Evolutionary conservation across 2,329 filamentous ascomycete species (phyloP), one percentile per base, ranked within the genome.

Genomic region (Curvularia sp.): DNA sequence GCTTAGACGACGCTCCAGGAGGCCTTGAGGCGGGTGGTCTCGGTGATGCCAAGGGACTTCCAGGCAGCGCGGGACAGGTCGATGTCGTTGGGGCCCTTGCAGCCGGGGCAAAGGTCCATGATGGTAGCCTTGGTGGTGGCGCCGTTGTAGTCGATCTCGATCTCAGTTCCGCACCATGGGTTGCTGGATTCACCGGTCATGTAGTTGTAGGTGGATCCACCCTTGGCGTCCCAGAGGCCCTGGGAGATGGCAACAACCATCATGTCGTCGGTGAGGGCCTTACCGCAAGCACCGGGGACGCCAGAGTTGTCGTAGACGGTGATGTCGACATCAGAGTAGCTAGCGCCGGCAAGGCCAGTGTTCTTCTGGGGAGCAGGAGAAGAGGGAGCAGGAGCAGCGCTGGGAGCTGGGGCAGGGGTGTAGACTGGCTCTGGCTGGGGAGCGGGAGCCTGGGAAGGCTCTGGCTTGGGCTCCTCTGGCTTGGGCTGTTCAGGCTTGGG

Each of bases 71-170:
- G 66, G 9, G 74, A 72, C 48, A 75, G 65, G 41, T 77, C 75
- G 49, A 77, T 60, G 58, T 70, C 69, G 54, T 54, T 12, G 1
- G 59, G 33, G 53, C 63, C 60, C 4, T 42, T 24, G 68, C 75
- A 77, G 64, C 73, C 75, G 30, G 70, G 63, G 74, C 75, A 77
- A 47, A 66, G 52, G 58, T 77, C 75, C 63, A 69, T 68, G 62
- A 77, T 70, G 53, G 53, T 71, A 42, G 69, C 73, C 9, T 64
- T 18, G 61, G 65, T 53, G 2, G 59, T 62, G 47, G 70, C 69
- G 67, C 72, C 74, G 33, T 70, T 64, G 66, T 73, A 73, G 39
- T 66, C 53, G 53, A 77, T 66, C 49, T 61, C 54, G 62, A 77
- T 70, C 60, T 68, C 66, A 70, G 74, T 64, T n/a, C 67, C 66